These are phyloP conservation scores for Termitomyces titanicus DNA, from an alignment of 768 basidiomycete genomes.

Conservation along the genomic window DNA sequence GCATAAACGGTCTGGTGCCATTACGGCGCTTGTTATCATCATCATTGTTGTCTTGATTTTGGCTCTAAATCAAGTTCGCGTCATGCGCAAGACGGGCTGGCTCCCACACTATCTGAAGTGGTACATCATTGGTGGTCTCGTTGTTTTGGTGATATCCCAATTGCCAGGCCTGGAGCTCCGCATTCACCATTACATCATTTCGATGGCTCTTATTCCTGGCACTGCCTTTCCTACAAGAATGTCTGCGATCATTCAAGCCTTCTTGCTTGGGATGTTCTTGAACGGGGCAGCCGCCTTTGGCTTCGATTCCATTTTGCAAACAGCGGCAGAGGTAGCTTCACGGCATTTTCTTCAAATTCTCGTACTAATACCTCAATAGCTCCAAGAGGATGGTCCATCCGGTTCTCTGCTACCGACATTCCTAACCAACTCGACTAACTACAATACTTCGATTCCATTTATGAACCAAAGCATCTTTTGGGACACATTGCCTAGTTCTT, in stretches of 20 bases:
- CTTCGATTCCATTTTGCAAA: slow-evolving; percentile 77
- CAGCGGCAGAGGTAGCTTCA: slow-evolving; percentile 55
- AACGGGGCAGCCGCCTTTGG: slow-evolving; percentile 80
- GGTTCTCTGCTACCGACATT: slow-evolving; percentile 71
- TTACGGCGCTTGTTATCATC: slow-evolving; percentile 67
- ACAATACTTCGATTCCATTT: slow-evolving; percentile 51
- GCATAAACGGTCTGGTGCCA: slow-evolving; percentile 57
- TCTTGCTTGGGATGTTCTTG: slow-evolving; percentile 78
- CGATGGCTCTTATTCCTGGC: slow-evolving; percentile 70
- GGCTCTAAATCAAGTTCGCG: slow-evolving; percentile 72
- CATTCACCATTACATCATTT: slow-evolving; percentile 80
- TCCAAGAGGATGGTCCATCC: slow-evolving; percentile 66
- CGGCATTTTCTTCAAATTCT: not conserved
- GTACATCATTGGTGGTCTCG: slow-evolving; percentile 65
- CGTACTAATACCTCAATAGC: slow-evolving; percentile 32
- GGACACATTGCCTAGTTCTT: slow-evolving; percentile 47
- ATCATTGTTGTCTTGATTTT: slow-evolving; percentile 55
- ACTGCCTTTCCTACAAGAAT: slow-evolving; percentile 80
- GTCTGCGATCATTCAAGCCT: slow-evolving; percentile 77
- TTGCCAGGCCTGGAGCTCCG: slow-evolving; percentile 69
- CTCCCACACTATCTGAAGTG: slow-evolving; percentile 72
- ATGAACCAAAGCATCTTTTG: slow-evolving; percentile 55
- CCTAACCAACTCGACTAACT: slow-evolving; percentile 71
- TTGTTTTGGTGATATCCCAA: slow-evolving; percentile 60
- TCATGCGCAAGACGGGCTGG: slow-evolving; percentile 84